Conservation (phyloP, 768 basidiomycete genomes). For the Serendipita sp. region DNA sequence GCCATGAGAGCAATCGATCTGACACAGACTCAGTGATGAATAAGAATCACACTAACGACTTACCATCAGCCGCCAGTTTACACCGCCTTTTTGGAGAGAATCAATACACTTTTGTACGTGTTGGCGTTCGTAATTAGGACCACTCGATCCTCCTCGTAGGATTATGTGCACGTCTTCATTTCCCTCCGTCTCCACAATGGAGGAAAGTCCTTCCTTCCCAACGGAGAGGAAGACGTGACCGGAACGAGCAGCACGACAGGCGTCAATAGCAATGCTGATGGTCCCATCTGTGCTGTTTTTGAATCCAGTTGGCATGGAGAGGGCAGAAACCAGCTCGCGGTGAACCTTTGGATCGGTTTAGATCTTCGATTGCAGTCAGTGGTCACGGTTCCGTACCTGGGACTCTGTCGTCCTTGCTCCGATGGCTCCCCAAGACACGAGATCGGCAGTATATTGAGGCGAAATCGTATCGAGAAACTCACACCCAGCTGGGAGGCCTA, state of each 20-base stretch:
- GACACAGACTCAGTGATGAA: constrained; percentile 10
- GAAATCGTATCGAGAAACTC: constrained; percentile 79
- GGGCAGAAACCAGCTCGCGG: constrained; percentile 67
- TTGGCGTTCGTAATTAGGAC: constrained; percentile 74
- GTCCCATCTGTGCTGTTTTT: constrained; percentile 97
- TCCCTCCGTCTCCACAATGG: constrained; percentile 78
- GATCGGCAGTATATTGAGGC: constrained; percentile 73
- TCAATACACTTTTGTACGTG: constrained; percentile 57
- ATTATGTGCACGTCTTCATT: constrained; percentile 75
- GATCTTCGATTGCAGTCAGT: not conserved
- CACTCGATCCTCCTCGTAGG: constrained; percentile 79
- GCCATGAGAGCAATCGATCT: constrained; percentile 97
- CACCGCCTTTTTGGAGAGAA: constrained; percentile 62
- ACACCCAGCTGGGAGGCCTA: constrained; percentile 85
- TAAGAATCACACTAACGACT: constrained; percentile 12
- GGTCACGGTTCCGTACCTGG: not conserved
- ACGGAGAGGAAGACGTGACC: constrained; percentile 95
- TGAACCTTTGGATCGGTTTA: constrained; percentile 47
- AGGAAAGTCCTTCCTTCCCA: constrained; percentile 88
- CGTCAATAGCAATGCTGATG: constrained; percentile 82
- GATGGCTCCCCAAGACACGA: constrained; percentile 91
- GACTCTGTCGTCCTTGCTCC: constrained; percentile 87
- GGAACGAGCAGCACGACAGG: constrained; percentile 77
- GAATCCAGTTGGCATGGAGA: constrained; percentile 96
- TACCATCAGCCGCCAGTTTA: constrained; percentile 79